phyloP scores from a whole-genome alignment of 257 asterid species.

The Nicotiana paniculata region DNA sequence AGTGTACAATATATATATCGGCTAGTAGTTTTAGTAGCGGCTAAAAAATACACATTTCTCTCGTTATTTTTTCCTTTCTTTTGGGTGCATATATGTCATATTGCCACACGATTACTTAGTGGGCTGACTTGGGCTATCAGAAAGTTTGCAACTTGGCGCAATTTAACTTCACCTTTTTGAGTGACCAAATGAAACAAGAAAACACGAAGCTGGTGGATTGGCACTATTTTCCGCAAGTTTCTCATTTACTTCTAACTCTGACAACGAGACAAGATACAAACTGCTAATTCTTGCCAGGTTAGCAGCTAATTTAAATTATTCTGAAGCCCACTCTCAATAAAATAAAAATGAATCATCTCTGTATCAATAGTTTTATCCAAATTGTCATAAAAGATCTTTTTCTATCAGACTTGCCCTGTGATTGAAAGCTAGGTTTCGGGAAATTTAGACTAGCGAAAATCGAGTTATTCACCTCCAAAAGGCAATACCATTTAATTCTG shows the following conservation, averaged over 20 bases:
- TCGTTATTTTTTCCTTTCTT: not conserved
- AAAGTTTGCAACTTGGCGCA: not conserved
- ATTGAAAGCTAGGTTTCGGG: too few species aligned
- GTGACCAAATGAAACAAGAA: slow-evolving; percentile 27
- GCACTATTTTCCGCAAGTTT: not conserved
- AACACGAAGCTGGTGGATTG: slow-evolving; percentile 33
- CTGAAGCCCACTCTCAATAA: not conserved
- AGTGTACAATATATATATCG: too few species aligned
- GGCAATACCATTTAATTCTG: not conserved
- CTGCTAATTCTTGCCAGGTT: not conserved
- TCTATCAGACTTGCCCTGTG: too few species aligned
- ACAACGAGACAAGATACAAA: not conserved
- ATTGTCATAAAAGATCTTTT: not conserved
- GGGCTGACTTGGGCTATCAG: not conserved
- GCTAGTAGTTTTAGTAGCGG: too few species aligned
- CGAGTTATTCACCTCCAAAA: not conserved
- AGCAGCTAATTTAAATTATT: not conserved
- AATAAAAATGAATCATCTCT: not conserved
- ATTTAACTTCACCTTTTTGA: not conserved
- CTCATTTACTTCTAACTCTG: not conserved
- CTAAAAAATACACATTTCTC: too few species aligned
- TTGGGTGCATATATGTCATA: not conserved
- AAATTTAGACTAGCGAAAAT: too few species aligned
- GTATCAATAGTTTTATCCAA: not conserved
- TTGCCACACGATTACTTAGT: not conserved